phyloP scores from a whole-genome alignment of 345 rosid genomes.

The Gossypium rotundifolium region DNA sequence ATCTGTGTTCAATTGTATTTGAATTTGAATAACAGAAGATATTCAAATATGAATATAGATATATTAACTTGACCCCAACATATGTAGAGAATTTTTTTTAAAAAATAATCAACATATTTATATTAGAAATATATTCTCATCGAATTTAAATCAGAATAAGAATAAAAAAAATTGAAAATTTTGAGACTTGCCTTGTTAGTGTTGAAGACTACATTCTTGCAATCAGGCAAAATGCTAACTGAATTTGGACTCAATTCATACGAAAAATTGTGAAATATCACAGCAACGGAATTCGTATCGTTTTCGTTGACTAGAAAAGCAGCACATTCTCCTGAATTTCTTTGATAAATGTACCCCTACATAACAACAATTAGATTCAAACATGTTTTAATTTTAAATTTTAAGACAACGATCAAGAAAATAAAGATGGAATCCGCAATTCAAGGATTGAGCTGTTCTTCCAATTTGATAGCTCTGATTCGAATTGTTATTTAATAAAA shows the following conservation, averaged over 20 bases:
- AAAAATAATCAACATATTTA: too few species aligned
- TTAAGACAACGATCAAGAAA: neutral
- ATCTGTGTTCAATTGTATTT: too few species aligned
- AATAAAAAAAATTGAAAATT: neutral
- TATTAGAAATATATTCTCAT: too few species aligned
- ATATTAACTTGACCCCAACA: too few species aligned
- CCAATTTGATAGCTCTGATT: too few species aligned
- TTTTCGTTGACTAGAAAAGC: slow-evolving; percentile 72
- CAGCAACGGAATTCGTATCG: slow-evolving; percentile 16
- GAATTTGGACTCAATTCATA: slow-evolving; percentile 53
- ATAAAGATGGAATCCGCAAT: neutral
- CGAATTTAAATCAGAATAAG: neutral
- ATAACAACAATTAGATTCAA: neutral
- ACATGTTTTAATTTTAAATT: neutral
- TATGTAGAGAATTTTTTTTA: too few species aligned
- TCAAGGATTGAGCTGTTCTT: too few species aligned
- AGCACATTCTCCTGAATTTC: slow-evolving; percentile 51
- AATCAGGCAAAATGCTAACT: slow-evolving; percentile 62
- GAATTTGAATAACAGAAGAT: too few species aligned
- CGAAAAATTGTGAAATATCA: slow-evolving; percentile 36
- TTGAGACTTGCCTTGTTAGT: slow-evolving; percentile 58
- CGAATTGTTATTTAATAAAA: too few species aligned
- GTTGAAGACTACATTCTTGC: slow-evolving; percentile 50
- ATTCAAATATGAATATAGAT: too few species aligned
- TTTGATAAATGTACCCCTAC: slow-evolving; percentile 70